phyloP scores from a whole-genome alignment of 306 rosid species.

The Alnus glutinosa region DNA sequence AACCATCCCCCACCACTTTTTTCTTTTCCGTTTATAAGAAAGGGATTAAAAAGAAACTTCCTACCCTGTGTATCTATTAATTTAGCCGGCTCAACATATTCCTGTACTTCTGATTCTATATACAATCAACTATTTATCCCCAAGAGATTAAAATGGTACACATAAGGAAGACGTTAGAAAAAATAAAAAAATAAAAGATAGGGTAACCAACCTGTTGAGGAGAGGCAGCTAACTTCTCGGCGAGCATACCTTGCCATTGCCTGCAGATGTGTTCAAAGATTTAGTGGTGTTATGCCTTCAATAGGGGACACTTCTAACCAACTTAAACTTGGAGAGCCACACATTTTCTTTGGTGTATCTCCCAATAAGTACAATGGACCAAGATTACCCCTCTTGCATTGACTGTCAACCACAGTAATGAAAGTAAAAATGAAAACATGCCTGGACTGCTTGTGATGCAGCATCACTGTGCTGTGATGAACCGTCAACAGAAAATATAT shows the following conservation, averaged over 20 bases:
- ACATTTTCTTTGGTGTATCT: constrained; percentile 1
- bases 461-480: constrained; percentile 52
- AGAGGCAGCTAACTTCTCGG: constrained; percentile 76
- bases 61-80: not conserved
- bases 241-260: constrained; percentile 88
- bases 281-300: constrained; percentile 17
- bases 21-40: not conserved
- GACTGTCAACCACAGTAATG: not conserved
- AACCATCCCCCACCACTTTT: not conserved
- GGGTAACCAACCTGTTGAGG: constrained; percentile 68
- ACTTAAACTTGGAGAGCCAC: constrained; percentile 14
- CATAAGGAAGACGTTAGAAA: constrained; percentile 2
- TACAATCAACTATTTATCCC: not conserved
- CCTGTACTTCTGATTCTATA: not conserved
- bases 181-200: not conserved
- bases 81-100: not conserved
- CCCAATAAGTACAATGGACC: not conserved
- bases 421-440: constrained; percentile 23
- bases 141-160: not conserved
- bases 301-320: constrained; percentile 10
- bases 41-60: not conserved
- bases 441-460: constrained; percentile 73
- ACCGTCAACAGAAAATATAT: constrained; percentile 87
- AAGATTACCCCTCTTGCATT: constrained; percentile 10
- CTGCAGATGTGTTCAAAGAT: constrained; percentile 40